Percentiles rank a stretch among this genome's conserved stretches.
These are phyloP conservation scores for Venturia aucupariae DNA, from an alignment of 2,329 filamentous ascomycete genomes.

Conservation along the genomic window DNA sequence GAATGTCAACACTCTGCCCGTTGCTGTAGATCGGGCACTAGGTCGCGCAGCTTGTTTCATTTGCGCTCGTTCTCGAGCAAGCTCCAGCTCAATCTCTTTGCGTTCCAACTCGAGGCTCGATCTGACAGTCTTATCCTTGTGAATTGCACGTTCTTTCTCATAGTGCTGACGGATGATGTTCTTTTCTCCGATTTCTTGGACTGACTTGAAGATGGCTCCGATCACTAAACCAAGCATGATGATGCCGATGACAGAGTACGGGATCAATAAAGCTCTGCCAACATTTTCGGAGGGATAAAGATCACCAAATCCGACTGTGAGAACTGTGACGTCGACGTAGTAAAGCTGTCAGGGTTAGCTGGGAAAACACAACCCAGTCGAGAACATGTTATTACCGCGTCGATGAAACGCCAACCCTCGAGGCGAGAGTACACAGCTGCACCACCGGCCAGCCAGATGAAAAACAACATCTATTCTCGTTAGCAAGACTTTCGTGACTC, in stretches of 20 bases:
- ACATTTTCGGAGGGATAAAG: conserved; percentile 7
- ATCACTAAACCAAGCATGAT: conserved; percentile 14
- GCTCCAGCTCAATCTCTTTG: conserved; percentile 9
- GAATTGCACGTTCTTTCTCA: conserved; percentile 5
- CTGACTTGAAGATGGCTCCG: conserved; percentile 11
- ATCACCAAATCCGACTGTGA: conserved; percentile 50
- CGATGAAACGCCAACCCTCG: conserved; percentile 11
- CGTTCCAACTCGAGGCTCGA: conserved; percentile 12
- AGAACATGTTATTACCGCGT: background rate
- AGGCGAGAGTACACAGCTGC: conserved; percentile 11
- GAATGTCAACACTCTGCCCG: conserved; percentile 3
- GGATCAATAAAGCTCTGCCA: conserved; percentile 13
- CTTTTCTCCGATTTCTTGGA: conserved; percentile 12
- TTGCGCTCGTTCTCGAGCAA: conserved; percentile 5
- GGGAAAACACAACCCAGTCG: background rate
- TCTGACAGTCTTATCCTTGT: conserved; percentile 7
- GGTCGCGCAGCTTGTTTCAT: conserved; percentile 15
- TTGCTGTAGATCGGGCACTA: conserved; percentile 12
- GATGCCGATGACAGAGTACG: conserved; percentile 12
- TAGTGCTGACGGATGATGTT: conserved; percentile 14
- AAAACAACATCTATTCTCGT: conserved; percentile 9
- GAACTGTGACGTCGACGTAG: conserved; percentile 63
- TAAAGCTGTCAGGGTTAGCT: conserved; percentile 41
- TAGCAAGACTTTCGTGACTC: background rate
- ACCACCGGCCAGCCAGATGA: conserved; percentile 13